phyloP scores from a whole-genome alignment of 208 protist genomes.

The Herpetomonas tarakana region DNA sequence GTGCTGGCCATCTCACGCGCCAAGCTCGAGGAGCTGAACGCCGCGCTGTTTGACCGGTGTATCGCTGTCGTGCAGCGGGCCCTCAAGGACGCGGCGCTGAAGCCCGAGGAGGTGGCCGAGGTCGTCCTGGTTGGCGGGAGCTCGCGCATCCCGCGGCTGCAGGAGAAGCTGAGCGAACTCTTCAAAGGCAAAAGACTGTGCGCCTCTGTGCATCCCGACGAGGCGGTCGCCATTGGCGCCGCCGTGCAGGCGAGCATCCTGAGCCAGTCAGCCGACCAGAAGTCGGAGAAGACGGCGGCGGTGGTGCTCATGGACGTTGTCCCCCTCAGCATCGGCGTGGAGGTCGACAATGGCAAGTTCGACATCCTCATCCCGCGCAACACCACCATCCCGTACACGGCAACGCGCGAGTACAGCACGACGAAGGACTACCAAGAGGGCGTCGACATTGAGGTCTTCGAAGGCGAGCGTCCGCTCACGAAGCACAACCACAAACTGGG shows the following conservation, averaged over 20 bases:
- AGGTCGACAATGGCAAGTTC: slow-evolving; percentile 95
- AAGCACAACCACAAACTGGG: slow-evolving; percentile 99
- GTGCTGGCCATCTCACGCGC: slow-evolving; percentile 93
- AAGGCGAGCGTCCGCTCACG: slow-evolving; percentile 98
- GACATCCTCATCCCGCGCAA: slow-evolving; percentile 88
- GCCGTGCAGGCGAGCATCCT: slow-evolving; percentile 98
- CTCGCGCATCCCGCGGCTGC: slow-evolving; percentile 97
- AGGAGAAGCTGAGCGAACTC: slow-evolving; percentile 64
- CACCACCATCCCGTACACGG: slow-evolving; percentile 84
- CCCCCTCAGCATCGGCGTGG: slow-evolving; percentile 96
- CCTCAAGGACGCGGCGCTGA: slow-evolving; percentile 87
- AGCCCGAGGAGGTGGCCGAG: slow-evolving; percentile 78
- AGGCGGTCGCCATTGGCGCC: slow-evolving; percentile 99
- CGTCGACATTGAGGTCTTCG: slow-evolving; percentile 99
- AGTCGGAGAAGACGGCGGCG: slow-evolving; percentile 78
- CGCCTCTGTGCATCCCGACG: slow-evolving; percentile 94
- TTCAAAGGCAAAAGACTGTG: slow-evolving; percentile 85
- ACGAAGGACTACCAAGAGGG: slow-evolving; percentile 97
- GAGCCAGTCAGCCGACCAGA: slow-evolving; percentile 63
- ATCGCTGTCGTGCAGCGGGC: slow-evolving; percentile 82
- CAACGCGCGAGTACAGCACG: slow-evolving; percentile 96
- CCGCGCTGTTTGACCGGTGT: slow-evolving; percentile 69
- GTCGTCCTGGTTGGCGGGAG: slow-evolving; percentile 95
- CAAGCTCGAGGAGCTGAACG: slow-evolving; percentile 97
- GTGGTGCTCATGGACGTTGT: slow-evolving; percentile 96